phyloP scores from a whole-genome alignment of 768 basidiomycete genomes.

The Agaricus sinodeliciosus region DNA sequence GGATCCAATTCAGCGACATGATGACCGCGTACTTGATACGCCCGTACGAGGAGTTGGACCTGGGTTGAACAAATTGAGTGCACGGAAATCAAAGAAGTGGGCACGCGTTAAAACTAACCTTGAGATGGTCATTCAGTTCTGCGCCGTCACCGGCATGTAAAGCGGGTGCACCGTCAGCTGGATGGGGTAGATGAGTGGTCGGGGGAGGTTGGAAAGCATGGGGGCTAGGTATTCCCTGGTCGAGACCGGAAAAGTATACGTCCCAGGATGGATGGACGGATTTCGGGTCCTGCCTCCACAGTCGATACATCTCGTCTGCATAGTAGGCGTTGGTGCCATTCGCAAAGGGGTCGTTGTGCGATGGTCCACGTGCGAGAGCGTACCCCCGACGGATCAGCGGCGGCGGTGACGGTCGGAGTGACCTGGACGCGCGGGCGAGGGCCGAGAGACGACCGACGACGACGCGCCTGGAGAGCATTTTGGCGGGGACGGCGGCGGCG shows the following conservation, averaged over 20 bases:
- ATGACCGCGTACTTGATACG: constrained; percentile 98
- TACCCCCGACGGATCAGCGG: neutral
- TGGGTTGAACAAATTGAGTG: constrained; percentile 23
- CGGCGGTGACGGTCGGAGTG: neutral
- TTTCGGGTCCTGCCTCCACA: constrained; percentile 84
- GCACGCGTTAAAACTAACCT: constrained; percentile 41
- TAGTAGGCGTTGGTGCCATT: constrained; percentile 96
- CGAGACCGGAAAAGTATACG: constrained; percentile 89
- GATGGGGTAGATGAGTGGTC: constrained; percentile 60
- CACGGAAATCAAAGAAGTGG: constrained; percentile 1
- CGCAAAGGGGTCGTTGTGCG: constrained; percentile 81
- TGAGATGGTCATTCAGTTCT: constrained; percentile 90
- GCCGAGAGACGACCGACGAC: constrained; percentile 4
- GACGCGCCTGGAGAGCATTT: constrained; percentile 9
- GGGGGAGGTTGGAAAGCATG: constrained; percentile 86
- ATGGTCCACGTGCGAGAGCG: constrained; percentile 33
- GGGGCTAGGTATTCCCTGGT: constrained; percentile 72
- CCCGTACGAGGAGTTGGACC: constrained; percentile 96
- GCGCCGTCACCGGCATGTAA: constrained; percentile 62
- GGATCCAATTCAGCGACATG: constrained; percentile 95
- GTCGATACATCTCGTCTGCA: constrained; percentile 93
- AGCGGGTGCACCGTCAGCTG: constrained; percentile 76
- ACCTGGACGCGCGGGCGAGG: neutral
- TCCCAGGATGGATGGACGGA: constrained; percentile 95
- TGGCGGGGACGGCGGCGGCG: neutral